Evolutionary conservation across 2,329 filamentous ascomycete species (phyloP).

Genomic region (Graphium sp.): DNA sequence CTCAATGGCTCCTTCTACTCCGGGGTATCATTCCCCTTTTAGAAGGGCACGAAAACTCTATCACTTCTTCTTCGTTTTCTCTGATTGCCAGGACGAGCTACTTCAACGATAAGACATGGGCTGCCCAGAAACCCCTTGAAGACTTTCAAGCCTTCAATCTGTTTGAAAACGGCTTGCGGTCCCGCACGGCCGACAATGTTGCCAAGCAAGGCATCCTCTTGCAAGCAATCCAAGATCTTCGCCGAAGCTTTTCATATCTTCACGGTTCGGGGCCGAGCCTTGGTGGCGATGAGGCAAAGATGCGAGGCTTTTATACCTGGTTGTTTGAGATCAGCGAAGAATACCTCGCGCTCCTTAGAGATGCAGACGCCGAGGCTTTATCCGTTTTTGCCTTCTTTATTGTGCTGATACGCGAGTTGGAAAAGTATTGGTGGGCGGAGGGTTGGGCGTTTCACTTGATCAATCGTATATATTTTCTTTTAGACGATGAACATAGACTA

Average conservation of each 20-base stretch:
- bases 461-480: constrained; percentile 3
- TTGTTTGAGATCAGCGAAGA: constrained; percentile 2
- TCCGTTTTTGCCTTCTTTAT: constrained; percentile 6
- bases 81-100: too few relatives aligned
- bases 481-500: constrained; percentile 5
- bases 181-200: too few relatives aligned
- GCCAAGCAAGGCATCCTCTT: too few relatives aligned
- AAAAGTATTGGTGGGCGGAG: constrained; percentile 6
- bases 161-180: too few relatives aligned
- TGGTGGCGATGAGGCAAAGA: constrained; percentile 1
- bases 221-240: too few relatives aligned
- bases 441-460: constrained; percentile 6
- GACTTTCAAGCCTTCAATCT: too few relatives aligned
- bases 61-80: constrained; percentile 3
- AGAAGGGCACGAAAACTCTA: neutral
- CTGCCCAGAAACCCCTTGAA: too few relatives aligned
- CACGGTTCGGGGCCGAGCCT: too few relatives aligned
- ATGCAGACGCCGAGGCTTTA: constrained; percentile 2
- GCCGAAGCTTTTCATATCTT: too few relatives aligned
- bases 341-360: constrained; percentile 1
- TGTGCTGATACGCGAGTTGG: constrained; percentile 4
- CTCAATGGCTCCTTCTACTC: constrained; percentile 7
- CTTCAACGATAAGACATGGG: too few relatives aligned
- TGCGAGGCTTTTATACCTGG: constrained; percentile 5
- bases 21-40: constrained; percentile 6